Evolutionary conservation across 2,329 filamentous ascomycete species (phyloP), one percentile per base, ranked within the genome.

Genomic region (Paraphoma sp.): DNA sequence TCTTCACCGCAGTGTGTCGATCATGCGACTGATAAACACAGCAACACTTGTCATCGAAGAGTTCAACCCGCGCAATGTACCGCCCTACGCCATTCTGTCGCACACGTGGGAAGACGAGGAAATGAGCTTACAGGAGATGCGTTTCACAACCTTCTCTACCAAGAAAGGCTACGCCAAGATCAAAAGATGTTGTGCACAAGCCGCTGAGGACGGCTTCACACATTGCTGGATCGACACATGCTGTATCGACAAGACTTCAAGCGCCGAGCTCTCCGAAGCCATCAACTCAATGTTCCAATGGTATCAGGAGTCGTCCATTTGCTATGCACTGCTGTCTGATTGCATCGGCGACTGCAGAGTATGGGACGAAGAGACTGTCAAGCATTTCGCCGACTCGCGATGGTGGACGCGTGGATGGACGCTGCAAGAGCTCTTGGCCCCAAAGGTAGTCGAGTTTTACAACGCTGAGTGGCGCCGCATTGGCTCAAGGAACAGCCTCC

Each of bases 351-450:
- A 42, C 6, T 36, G 33, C 14, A 42, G 59, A 63, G 33, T 28
- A 28, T 64, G 23, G 23, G 5, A 8, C 29, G 43, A 6, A 29
- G 29, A 5, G 28, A 29, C 12, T 47, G 14, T 36, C 33, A 14
- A 7, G 9, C 33, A 36, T 18, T 31, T 47, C 8, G 45, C 11
- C 16, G 17, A 10, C 16, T 36, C 9, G 33, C 18, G 9, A 16
- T 16, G n/a, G 18, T 47, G 8, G 7, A 47, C 31, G 16, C 16
- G 33, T 6, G 33, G 31, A 14, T 48, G 63, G 64, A 64, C 62
- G 0, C 29, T 64, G 2, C 62, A 65, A 46, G 64, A 64, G 31
- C 47, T 67, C 1, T 41, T 67, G 4, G 64, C 62, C 2, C 56
- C 63, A 1, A 17, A 36, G 17, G 10, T 23, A 3, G 36, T 59